Conservation (phyloP, 2,329 filamentous ascomycete species). For the Aspergillus phoenicis region DNA sequence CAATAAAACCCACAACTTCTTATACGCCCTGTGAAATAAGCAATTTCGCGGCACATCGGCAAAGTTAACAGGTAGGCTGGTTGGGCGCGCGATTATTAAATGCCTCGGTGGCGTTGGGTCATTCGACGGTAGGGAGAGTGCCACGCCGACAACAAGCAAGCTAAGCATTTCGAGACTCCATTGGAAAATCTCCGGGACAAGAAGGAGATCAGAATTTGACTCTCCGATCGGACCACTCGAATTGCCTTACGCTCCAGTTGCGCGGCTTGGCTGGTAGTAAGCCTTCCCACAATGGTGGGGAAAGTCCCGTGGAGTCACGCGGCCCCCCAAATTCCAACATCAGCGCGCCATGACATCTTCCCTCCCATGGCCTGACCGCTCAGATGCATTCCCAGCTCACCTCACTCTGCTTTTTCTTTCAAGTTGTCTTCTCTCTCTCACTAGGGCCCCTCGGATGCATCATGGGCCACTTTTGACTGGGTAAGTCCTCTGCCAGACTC, state of each 20-base stretch:
- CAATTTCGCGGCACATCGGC: background rate
- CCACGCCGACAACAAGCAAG: background rate
- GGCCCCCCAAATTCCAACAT: background rate
- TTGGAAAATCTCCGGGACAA: background rate
- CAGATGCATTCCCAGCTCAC: background rate
- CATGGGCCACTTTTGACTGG: background rate
- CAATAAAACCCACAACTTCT: background rate
- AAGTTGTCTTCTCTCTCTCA: background rate
- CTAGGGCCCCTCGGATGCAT: background rate
- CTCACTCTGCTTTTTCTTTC: background rate
- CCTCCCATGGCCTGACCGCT: slow-evolving; percentile 2
- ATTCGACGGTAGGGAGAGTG: background rate
- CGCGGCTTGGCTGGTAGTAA: background rate
- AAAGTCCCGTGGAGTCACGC: background rate
- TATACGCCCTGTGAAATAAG: background rate
- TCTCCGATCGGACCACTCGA: background rate
- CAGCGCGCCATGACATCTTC: slow-evolving; percentile 2
- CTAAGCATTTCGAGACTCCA: background rate
- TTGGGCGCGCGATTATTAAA: background rate
- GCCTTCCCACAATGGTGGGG: background rate
- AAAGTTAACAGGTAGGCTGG: too few species aligned
- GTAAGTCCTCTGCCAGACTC: background rate
- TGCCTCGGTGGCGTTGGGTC: background rate
- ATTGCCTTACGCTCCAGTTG: background rate
- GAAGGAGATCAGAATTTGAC: background rate